phyloP scores from a whole-genome alignment of 177 flowering plant species.

The Telopea speciosissima region DNA sequence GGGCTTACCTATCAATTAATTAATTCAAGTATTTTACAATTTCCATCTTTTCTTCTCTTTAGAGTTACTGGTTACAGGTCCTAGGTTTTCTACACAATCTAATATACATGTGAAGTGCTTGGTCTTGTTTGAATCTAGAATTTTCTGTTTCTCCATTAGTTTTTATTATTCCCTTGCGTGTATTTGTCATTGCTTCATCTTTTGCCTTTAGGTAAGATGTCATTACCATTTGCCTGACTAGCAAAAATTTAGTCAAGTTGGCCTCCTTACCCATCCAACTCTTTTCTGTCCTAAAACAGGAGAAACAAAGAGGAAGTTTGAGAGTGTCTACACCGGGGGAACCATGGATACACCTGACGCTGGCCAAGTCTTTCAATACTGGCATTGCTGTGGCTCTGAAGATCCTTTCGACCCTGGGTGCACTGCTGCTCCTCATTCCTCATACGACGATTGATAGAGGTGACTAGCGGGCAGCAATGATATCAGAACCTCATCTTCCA shows the following conservation, averaged over 20 bases:
- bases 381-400: slow-evolving; percentile 99
- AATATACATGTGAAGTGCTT: background rate
- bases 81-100: too few relatives aligned
- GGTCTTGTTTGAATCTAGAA: background rate
- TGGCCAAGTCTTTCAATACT: slow-evolving; percentile 71
- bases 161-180: background rate
- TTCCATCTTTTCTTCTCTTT: too few relatives aligned
- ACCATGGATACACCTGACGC: slow-evolving; percentile 78
- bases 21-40: too few relatives aligned
- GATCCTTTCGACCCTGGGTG: slow-evolving; percentile 93
- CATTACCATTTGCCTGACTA: background rate
- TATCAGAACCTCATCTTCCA: background rate
- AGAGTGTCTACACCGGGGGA: slow-evolving; percentile 85
- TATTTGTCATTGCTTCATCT: too few relatives aligned
- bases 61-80: too few relatives aligned
- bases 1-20: too few relatives aligned
- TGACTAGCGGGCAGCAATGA: background rate
- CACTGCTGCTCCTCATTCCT: slow-evolving; percentile 76
- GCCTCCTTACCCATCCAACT: background rate
- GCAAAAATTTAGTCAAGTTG: background rate
- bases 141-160: background rate
- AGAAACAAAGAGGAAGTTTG: slow-evolving; percentile 95
- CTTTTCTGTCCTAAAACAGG: slow-evolving; percentile 30
- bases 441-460: slow-evolving; percentile 70
- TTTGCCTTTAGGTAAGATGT: background rate